These are phyloP conservation scores for Hemerocallis citrina DNA, from an alignment of 106 monocot species.

Conservation along the genomic window DNA sequence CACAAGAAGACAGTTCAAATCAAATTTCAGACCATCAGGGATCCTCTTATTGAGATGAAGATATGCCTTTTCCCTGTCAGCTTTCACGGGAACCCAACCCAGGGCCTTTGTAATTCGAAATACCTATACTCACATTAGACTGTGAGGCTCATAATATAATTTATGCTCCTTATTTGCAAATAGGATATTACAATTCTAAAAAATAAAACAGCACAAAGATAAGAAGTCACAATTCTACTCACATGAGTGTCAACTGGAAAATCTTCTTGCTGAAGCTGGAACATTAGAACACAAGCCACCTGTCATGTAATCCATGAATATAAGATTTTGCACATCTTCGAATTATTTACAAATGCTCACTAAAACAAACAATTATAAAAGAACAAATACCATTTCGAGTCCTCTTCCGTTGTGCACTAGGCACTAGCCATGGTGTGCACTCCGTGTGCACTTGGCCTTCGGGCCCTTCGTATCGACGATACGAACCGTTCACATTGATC, in stretches of 20 bases:
- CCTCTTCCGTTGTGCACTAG: too few relatives aligned
- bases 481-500: too few relatives aligned
- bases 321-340: too few relatives aligned
- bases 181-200: too few relatives aligned
- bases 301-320: too few relatives aligned
- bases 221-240: conserved; percentile 12
- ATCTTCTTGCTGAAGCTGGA: conserved; percentile 81
- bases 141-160: neutral
- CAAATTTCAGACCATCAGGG: conserved; percentile 74
- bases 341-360: too few relatives aligned
- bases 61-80: conserved; percentile 75
- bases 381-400: too few relatives aligned
- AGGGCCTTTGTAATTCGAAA: conserved; percentile 56
- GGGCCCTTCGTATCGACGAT: too few relatives aligned
- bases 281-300: conserved; percentile 90
- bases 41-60: conserved; percentile 74
- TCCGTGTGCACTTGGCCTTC: too few relatives aligned
- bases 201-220: neutral
- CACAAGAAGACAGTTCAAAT: conserved; percentile 81
- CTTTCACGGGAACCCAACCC: conserved; percentile 65
- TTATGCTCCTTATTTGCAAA: neutral
- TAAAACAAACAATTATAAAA: too few relatives aligned
- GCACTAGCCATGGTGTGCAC: too few relatives aligned
- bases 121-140: conserved; percentile 33
- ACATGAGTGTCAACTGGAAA: conserved; percentile 94